Conservation (phyloP, 192 early-diverging fungal species). For the Backusella mclennaniae region DNA sequence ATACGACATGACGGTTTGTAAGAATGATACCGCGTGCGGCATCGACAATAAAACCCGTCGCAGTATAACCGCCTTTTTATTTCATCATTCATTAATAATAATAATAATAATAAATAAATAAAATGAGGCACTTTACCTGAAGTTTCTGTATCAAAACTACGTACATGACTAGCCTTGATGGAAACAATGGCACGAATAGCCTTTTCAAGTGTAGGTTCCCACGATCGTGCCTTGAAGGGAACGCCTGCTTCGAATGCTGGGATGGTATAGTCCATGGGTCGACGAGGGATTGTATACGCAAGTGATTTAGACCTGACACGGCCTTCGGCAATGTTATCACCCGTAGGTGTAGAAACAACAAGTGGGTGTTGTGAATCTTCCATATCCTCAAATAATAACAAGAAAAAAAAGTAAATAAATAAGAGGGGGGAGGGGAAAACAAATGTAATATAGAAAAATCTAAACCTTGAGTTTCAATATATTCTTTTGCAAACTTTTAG, state of each 20-base stretch:
- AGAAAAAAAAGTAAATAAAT: not conserved
- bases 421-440: not conserved
- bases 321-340: not conserved
- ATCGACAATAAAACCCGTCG: slow-evolving; percentile 79
- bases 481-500: not conserved
- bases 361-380: slow-evolving; percentile 10
- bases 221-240: slow-evolving; percentile 40
- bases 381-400: not conserved
- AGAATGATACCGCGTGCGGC: slow-evolving; percentile 71
- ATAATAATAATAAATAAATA: not conserved
- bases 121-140: slow-evolving; percentile 45
- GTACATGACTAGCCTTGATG: slow-evolving; percentile 76
- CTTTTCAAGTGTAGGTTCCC: slow-evolving; percentile 71
- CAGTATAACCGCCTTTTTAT: slow-evolving; percentile 51
- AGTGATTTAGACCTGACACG: slow-evolving; percentile 39
- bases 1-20: slow-evolving; percentile 79
- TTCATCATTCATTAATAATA: not conserved
- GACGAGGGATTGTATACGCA: slow-evolving; percentile 22
- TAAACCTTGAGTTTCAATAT: not conserved
- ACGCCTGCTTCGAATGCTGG: slow-evolving; percentile 5
- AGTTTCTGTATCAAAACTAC: slow-evolving; percentile 77
- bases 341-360: not conserved
- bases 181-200: slow-evolving; percentile 75
- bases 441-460: not conserved
- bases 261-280: slow-evolving; percentile 4